Percentiles rank a stretch among this genome's conserved stretches.
phyloP scores from a whole-genome alignment of 331 rosid genomes.

The Stylosanthes scabra region DNA sequence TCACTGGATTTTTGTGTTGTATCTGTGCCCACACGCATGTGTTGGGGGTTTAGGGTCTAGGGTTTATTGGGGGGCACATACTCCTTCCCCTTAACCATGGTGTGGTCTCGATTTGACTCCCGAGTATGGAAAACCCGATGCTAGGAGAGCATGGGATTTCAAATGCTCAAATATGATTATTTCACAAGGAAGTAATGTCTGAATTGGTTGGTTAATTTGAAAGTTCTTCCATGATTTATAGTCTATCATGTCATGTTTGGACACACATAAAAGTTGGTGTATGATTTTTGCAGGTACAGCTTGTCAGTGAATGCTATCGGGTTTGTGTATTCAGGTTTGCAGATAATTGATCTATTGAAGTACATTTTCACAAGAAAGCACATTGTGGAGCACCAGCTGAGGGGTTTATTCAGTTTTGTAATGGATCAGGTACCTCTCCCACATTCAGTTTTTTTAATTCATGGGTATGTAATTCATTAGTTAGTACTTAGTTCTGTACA shows the following conservation, averaged over 20 bases:
- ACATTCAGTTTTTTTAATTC: not conserved
- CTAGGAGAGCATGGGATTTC: no score
- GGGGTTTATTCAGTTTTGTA: conserved; percentile 61
- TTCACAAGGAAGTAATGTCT: not conserved
- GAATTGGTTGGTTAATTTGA: conserved; percentile 13
- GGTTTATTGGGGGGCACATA: no score
- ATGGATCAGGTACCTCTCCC: conserved; percentile 69
- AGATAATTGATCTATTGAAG: conserved; percentile 54
- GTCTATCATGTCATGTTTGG: not conserved
- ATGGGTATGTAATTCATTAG: not conserved
- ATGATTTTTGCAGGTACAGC: conserved; percentile 61
- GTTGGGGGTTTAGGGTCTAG: no score
- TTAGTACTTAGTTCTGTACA: not conserved
- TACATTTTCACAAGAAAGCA: conserved; percentile 50
- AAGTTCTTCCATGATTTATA: not conserved
- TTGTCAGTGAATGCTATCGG: conserved; percentile 73
- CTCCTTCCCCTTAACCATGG: no score
- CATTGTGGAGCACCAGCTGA: conserved; percentile 49
- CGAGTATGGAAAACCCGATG: no score
- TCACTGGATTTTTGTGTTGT: no score
- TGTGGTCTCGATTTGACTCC: no score
- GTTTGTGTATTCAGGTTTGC: conserved; percentile 70
- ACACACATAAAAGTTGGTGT: not conserved
- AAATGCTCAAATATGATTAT: no score
- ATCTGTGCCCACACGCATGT: no score